Percentiles rank a stretch among this genome's conserved stretches.
Conservation (phyloP, 352 stramenopile genomes). For the Phytophthora cajani region DNA sequence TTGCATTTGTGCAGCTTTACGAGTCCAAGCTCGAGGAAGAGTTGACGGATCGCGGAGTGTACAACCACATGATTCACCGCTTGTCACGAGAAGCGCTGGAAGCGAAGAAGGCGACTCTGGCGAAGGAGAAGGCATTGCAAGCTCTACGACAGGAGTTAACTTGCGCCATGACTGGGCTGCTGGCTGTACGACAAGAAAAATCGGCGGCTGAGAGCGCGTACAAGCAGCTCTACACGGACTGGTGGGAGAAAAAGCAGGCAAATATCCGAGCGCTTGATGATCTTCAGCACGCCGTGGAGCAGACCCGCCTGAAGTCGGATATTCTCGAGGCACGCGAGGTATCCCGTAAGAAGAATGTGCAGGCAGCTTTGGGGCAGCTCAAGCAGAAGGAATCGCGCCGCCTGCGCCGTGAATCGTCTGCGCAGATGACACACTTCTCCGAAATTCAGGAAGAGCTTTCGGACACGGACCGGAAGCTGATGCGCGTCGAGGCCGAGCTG, state of each 20-base stretch:
- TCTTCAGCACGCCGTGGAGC: slow-evolving; percentile 78
- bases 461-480: slow-evolving; percentile 72
- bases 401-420: slow-evolving; percentile 75
- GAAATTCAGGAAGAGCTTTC: slow-evolving; percentile 83
- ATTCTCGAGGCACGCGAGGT: slow-evolving; percentile 81
- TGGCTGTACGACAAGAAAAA: slow-evolving; percentile 76
- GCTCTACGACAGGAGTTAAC: slow-evolving; percentile 64
- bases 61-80: slow-evolving; percentile 87
- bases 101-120: slow-evolving; percentile 70
- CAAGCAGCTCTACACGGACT: slow-evolving; percentile 71
- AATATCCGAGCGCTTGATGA: slow-evolving; percentile 77
- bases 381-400: slow-evolving; percentile 74
- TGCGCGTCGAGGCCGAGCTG: slow-evolving; percentile 72
- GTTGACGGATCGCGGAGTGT: slow-evolving; percentile 69
- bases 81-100: slow-evolving; percentile 62
- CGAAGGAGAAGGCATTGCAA: slow-evolving; percentile 69
- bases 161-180: slow-evolving; percentile 54
- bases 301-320: slow-evolving; percentile 75
- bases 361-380: slow-evolving; percentile 72
- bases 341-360: slow-evolving; percentile 76
- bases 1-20: slow-evolving; percentile 54
- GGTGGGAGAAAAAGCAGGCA: slow-evolving; percentile 78
- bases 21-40: slow-evolving; percentile 84
- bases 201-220: slow-evolving; percentile 65
- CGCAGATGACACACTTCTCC: slow-evolving; percentile 81